Evolutionary conservation across 2,329 filamentous ascomycete species (phyloP).

Genomic region (Scytalidium lignicola): DNA sequence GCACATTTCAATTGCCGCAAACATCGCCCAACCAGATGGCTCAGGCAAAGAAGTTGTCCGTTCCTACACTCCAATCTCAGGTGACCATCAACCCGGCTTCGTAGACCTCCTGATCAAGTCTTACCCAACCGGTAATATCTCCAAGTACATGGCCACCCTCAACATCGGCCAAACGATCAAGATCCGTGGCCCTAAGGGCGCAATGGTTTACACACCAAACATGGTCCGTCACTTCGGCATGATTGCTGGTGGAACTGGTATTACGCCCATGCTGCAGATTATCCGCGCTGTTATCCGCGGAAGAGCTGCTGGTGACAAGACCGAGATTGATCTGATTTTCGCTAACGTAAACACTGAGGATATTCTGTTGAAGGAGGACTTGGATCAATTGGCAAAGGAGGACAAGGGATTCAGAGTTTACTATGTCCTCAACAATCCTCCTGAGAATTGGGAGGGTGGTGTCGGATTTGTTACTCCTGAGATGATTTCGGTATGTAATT

Average conservation of each 20-base stretch:
- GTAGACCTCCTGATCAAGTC: conserved; percentile 98
- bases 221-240: conserved; percentile 96
- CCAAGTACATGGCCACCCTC: conserved; percentile 80
- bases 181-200: conserved; percentile 90
- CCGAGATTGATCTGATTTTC: conserved; percentile 90
- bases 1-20: conserved; percentile 93
- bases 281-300: conserved; percentile 85
- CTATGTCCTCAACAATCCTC: conserved; percentile 96
- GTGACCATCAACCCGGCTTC: conserved; percentile 82
- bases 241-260: conserved; percentile 95
- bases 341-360: conserved; percentile 93
- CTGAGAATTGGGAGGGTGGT: conserved; percentile 84
- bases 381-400: conserved; percentile 71
- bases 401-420: conserved; percentile 81
- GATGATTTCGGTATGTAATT: conserved; percentile 73
- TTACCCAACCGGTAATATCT: conserved; percentile 97
- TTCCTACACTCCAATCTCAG: conserved; percentile 88
- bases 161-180: conserved; percentile 82
- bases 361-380: conserved; percentile 87
- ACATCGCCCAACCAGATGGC: conserved; percentile 60
- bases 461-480: conserved; percentile 93
- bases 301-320: conserved; percentile 72
- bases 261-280: conserved; percentile 97
- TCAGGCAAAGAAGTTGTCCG: conserved; percentile 78
- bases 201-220: conserved; percentile 95